Conservation (phyloP, 148 eudicot species). For the Nepenthes mirabilis region DNA sequence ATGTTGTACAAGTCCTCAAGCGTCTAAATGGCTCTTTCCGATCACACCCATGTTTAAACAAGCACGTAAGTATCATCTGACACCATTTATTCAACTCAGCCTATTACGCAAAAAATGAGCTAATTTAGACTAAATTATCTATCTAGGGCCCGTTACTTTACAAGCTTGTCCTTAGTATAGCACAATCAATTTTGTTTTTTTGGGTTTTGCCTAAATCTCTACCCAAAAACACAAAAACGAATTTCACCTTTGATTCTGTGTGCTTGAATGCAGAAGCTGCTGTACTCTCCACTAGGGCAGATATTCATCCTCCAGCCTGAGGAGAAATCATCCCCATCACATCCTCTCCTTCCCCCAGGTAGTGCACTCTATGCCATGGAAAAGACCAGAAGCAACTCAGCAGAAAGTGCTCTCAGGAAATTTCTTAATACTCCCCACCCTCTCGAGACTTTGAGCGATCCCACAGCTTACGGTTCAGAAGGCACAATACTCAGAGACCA, state of each 20-base stretch:
- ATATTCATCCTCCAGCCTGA: conserved; percentile 70
- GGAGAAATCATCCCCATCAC: conserved; percentile 49
- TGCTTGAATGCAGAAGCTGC: conserved; percentile 38
- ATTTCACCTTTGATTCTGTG: conserved; percentile 1
- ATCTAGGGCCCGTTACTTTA: too few species aligned
- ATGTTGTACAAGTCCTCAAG: conserved; percentile 54
- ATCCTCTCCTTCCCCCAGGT: conserved; percentile 63
- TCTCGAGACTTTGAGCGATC: conserved; percentile 56
- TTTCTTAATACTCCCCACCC: conserved; percentile 79
- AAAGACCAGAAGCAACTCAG: conserved; percentile 15
- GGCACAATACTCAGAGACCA: conserved; percentile 81
- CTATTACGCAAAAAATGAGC: too few species aligned
- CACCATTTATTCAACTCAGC: background rate
- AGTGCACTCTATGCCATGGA: conserved; percentile 44
- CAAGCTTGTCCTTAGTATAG: too few species aligned
- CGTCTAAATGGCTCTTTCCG: conserved; percentile 48
- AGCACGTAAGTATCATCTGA: conserved; percentile 33
- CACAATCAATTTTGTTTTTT: background rate
- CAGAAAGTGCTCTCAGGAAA: conserved; percentile 29
- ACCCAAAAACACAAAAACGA: background rate
- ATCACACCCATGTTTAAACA: conserved; percentile 67
- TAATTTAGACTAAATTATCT: too few species aligned
- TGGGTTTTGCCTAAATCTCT: background rate
- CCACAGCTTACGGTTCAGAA: conserved; percentile 64
- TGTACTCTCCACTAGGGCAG: conserved; percentile 70